Evolutionary conservation across 2,329 filamentous ascomycete genomes (phyloP), one percentile per base, ranked within the genome.

Genomic region (Pseudogymnoascus destructans): DNA sequence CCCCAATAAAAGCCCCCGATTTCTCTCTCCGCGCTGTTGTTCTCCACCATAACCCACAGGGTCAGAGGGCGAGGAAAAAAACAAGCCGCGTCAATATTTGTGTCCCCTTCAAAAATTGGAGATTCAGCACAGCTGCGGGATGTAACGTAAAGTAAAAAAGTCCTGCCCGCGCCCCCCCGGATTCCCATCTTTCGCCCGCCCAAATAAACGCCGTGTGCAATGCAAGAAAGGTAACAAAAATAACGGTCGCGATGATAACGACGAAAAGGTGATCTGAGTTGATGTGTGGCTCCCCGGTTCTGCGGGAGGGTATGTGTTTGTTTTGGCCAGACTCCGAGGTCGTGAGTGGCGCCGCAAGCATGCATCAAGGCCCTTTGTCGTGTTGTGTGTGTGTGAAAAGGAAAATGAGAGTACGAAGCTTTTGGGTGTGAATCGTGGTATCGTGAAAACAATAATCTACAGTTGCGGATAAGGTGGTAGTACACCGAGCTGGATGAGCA

Each of bases 391-490:
- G 38, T 46, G 40, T 46, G 11, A 27, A 27, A 49, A 15, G 13
- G 9, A 40, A 49, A 42, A 21, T 40, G 17, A 21, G 38, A 13
- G 7, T 25, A 49, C 40, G 40, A 49, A 49, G 40, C 40, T 49
- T 60, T 58, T 59, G 61, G 61, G 61, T 60, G 61, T 59, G 59
- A 57, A 69, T 75, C 74, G 69, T 77, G 72, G 71, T 73, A 76
- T 76, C 74, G 70, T 77, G 70, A 74, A 64, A 69, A 65, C 63
- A 58, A 61, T 63, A 61, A 59, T 66, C 67, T 66, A 73, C 67
- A 73, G 40, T 55, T 55, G 60, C 32, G 33, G 46, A 57, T 57
- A 40, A 66, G 55, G 58, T 63, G 60, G 60, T 63, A 61, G 21
- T 49, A 49, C 40, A 49, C 40, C 40, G 40, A 49, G 40, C 40